phyloP scores from a whole-genome alignment of 345 rosid genomes.

The Barbarea vulgaris region DNA sequence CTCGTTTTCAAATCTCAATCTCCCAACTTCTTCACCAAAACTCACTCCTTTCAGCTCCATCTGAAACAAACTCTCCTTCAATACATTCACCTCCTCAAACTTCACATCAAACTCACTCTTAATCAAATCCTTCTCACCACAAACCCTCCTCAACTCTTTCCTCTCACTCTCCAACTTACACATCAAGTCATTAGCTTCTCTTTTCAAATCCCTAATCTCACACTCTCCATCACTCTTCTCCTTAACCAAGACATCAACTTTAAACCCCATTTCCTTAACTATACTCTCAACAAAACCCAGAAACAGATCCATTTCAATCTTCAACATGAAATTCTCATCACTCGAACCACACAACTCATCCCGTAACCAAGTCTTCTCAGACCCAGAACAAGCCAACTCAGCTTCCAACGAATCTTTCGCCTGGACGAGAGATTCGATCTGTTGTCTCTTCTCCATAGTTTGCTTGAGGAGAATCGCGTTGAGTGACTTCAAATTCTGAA shows the following conservation, averaged over 20 bases:
- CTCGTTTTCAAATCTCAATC: constrained; percentile 40
- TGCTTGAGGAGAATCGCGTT: constrained; percentile 66
- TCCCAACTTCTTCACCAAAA: constrained; percentile 47
- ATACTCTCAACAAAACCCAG: constrained; percentile 49
- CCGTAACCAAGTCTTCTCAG: constrained; percentile 42
- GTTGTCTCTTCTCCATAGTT: constrained; percentile 56
- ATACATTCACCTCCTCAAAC: constrained; percentile 41
- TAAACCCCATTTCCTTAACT: constrained; percentile 46
- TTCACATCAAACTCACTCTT: constrained; percentile 42
- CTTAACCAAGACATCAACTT: constrained; percentile 37
- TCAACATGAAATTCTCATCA: constrained; percentile 51
- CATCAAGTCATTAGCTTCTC: constrained; percentile 43
- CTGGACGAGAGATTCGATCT: constrained; percentile 56
- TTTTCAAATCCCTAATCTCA: constrained; percentile 50
- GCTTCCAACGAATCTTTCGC: constrained; percentile 53
- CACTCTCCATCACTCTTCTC: constrained; percentile 48
- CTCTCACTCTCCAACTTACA: constrained; percentile 50
- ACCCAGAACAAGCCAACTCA: constrained; percentile 44
- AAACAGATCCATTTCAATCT: constrained; percentile 53
- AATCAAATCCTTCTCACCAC: constrained; percentile 54
- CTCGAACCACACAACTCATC: constrained; percentile 42
- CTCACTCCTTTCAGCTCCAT: constrained; percentile 45
- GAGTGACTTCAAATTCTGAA: constrained; percentile 61
- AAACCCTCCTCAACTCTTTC: constrained; percentile 36
- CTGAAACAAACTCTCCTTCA: constrained; percentile 46